Base-by-base conservation (phyloP, 306 rosid species). In the Delonix regia region DNA sequence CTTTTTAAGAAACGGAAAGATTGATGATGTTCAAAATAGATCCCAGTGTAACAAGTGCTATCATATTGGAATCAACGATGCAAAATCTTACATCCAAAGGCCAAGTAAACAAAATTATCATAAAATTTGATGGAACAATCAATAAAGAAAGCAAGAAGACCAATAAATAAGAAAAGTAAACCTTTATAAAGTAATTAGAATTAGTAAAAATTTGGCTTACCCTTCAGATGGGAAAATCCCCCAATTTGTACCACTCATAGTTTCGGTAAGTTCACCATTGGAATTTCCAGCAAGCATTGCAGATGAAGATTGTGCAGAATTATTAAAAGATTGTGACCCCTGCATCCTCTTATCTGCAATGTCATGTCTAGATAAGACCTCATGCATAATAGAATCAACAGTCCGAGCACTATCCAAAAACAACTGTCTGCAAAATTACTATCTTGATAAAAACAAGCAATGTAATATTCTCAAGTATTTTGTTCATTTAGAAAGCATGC, bases 301-400 rank as follows among this genome's bases (percentile, higher is more conserved):
- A 73, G 92, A 57, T 68, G 88, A 84, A 66, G 83, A 65, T 80
- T 84, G 80, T 52, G 64, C 60, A 77, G 86, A 78, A 75, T 79
- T 66, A 73, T 75, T 77, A 75, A 75, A 69, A 69, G 81, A 81
- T 67, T 87, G 85, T 57, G 83, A 71, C 75, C 73, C 95, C 89
- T 91, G 94, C 68, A 86, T 85, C 88, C 82, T 85, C 88, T 85
- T 87, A 88, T 92, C 97, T 95, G 98, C 97, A 95, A 90, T 73
- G 88, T 85, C 87, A 83, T 79, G 77, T 76, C 82, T 78, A 85
- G 59, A 84, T 87, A 87, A 92, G 93, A 84, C 79, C 77, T 78
- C 69, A n/a, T 53, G 86, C 78, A 81, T 75, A 71, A 83, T 30
- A 79, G 67, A 39, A 80, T 78, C 24, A 74, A 64, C 13, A 75